Percentiles rank a stretch among this genome's conserved stretches.
phyloP scores from a whole-genome alignment of 2,329 filamentous ascomycete genomes.

The Arthrobotrys sinensis region DNA sequence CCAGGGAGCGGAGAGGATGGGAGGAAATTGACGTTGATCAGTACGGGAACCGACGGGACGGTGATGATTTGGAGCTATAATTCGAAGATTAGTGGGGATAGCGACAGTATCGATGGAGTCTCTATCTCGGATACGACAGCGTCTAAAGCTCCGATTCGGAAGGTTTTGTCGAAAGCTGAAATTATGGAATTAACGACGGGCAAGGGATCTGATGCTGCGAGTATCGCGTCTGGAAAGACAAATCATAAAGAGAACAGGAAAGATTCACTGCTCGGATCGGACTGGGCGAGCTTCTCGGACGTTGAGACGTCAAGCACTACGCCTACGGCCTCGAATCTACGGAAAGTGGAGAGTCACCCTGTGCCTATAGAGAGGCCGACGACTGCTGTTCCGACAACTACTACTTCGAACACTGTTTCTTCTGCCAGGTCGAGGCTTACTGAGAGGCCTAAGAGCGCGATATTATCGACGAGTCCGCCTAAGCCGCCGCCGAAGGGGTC shows the following conservation, averaged over 20 bases:
- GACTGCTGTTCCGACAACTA: constrained; percentile 17
- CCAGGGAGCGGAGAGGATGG: constrained; percentile 72
- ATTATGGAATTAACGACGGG: constrained; percentile 78
- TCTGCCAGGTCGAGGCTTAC: constrained; percentile 34
- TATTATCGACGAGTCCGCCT: constrained; percentile 49
- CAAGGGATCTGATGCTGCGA: constrained; percentile 55
- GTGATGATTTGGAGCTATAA: constrained; percentile 81
- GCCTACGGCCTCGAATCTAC: neutral
- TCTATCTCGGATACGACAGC: constrained; percentile 71
- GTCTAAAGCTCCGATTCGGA: constrained; percentile 81
- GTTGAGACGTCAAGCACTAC: constrained; percentile 31
- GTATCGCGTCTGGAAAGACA: constrained; percentile 39
- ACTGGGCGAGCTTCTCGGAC: constrained; percentile 46
- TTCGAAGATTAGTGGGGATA: constrained; percentile 61
- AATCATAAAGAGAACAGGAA: constrained; percentile 55
- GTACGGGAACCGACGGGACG: constrained; percentile 83
- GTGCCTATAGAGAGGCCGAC: neutral
- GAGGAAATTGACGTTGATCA: constrained; percentile 73
- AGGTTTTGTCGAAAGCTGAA: constrained; percentile 88
- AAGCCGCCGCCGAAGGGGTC: constrained; percentile 29
- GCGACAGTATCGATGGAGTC: constrained; percentile 64
- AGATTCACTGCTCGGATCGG: constrained; percentile 44
- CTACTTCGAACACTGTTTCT: neutral
- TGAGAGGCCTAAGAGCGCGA: constrained; percentile 57
- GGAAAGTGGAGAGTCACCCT: constrained; percentile 43